Conservation (phyloP, 768 basidiomycete species). For the Tephrocybe sp. region DNA sequence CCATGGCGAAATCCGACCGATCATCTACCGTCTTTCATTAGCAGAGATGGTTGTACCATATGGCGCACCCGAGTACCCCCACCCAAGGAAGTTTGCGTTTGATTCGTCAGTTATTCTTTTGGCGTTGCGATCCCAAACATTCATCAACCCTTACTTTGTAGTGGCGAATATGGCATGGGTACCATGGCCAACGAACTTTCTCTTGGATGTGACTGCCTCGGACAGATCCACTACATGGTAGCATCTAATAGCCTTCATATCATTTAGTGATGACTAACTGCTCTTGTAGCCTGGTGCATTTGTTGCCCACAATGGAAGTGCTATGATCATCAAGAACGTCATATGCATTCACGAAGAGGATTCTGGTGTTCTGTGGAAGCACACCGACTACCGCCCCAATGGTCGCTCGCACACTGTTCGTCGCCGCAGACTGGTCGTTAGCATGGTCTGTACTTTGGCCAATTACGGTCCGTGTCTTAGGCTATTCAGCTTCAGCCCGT, state of each 20-base stretch:
- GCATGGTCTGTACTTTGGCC: slow-evolving; percentile 88
- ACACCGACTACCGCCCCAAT: slow-evolving; percentile 83
- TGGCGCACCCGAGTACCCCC: slow-evolving; percentile 80
- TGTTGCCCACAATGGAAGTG: slow-evolving; percentile 70
- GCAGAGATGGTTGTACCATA: slow-evolving; percentile 95
- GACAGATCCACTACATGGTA: slow-evolving; percentile 83
- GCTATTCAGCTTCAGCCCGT: no score
- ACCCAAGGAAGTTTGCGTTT: slow-evolving; percentile 87
- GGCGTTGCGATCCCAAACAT: background rate
- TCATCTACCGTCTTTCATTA: slow-evolving; percentile 81
- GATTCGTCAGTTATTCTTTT: slow-evolving; percentile 52
- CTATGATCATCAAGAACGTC: slow-evolving; percentile 75
- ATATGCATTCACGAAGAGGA: slow-evolving; percentile 96
- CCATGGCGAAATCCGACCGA: slow-evolving; percentile 75
- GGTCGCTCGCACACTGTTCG: slow-evolving; percentile 79
- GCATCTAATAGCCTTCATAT: slow-evolving; percentile 14
- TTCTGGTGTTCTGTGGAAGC: slow-evolving; percentile 85
- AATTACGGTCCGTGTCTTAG: slow-evolving; percentile 64
- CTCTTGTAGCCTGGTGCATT: slow-evolving; percentile 62
- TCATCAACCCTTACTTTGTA: slow-evolving; percentile 18
- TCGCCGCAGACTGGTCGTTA: slow-evolving; percentile 80
- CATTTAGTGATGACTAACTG: background rate
- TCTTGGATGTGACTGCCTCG: slow-evolving; percentile 86
- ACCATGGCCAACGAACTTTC: slow-evolving; percentile 88
- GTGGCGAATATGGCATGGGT: slow-evolving; percentile 92